Evolutionary conservation across 1,284 basidiomycete species (phyloP).

Genomic region (Phellinidium pouzarii): DNA sequence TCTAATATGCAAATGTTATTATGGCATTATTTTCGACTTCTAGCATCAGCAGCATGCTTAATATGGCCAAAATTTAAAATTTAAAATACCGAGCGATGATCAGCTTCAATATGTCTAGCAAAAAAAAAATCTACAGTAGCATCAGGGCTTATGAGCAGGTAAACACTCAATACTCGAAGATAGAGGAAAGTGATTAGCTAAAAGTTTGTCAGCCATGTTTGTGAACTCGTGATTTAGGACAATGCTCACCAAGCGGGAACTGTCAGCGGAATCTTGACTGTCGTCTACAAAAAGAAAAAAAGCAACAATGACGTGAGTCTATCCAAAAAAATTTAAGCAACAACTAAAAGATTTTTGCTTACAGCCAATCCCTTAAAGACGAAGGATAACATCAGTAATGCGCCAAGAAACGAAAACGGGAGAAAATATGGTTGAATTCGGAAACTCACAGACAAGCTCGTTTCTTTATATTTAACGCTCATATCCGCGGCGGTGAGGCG

Average conservation of each 20-base stretch:
- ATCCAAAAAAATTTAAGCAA: not conserved
- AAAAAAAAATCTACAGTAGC: no score
- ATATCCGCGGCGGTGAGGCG: conserved; percentile 83
- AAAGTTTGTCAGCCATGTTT: no score
- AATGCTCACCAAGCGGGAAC: conserved; percentile 32
- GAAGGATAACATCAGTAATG: not conserved
- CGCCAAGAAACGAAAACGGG: not conserved
- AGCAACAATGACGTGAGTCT: conserved; percentile 5
- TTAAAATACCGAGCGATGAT: no score
- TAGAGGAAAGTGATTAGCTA: no score
- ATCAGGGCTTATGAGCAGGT: no score
- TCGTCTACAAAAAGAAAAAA: conserved; percentile 27
- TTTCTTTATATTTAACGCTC: conserved; percentile 90
- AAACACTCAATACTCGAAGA: no score
- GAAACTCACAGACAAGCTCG: conserved; percentile 70
- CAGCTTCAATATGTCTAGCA: not conserved
- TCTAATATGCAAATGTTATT: no score
- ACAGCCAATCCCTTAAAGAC: conserved; percentile 54
- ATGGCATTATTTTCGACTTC: no score
- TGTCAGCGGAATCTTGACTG: conserved; percentile 37
- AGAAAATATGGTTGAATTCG: not conserved
- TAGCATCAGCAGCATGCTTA: no score
- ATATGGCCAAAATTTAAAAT: no score
- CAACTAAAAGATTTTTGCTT: conserved; percentile 27
- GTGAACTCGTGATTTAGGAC: no score